phyloP scores from a whole-genome alignment of 2,329 filamentous ascomycete species.

The Beauveria australis region DNA sequence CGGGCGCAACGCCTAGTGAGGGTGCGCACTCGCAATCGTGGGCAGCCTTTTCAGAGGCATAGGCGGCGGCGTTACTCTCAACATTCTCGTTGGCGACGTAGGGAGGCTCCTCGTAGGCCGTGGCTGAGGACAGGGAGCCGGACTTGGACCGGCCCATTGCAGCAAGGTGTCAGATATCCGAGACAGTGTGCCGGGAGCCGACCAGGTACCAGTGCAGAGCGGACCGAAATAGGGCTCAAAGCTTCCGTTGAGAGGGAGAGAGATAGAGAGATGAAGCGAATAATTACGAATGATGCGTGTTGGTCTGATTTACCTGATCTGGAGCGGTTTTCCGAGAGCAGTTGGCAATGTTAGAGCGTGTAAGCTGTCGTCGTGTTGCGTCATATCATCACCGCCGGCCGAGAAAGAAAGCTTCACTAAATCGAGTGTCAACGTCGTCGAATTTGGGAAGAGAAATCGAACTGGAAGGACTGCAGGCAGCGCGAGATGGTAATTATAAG shows the following conservation, averaged over 20 bases:
- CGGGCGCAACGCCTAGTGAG: neutral
- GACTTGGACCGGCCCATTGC: slow-evolving; percentile 18
- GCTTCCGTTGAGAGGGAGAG: neutral
- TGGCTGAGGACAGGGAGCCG: slow-evolving; percentile 20
- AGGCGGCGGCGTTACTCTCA: neutral
- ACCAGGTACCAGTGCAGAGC: neutral
- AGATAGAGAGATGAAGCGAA: neutral
- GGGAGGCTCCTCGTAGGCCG: slow-evolving; percentile 17
- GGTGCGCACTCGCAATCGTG: neutral
- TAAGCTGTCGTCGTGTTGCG: neutral
- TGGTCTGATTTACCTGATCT: neutral
- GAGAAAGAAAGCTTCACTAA: neutral
- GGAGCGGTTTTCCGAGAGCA: neutral
- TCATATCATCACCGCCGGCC: neutral
- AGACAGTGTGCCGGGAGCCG: neutral
- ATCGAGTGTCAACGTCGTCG: neutral
- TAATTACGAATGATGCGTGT: too few relatives aligned
- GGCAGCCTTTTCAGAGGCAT: neutral
- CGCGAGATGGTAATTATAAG: neutral
- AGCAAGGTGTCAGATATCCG: slow-evolving; percentile 1
- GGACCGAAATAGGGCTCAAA: neutral
- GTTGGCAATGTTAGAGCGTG: neutral
- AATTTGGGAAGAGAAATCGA: neutral
- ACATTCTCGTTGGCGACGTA: neutral
- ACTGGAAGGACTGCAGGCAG: neutral